Percentiles rank a stretch among this genome's conserved stretches.
Conservation (phyloP, 2,329 filamentous ascomycete genomes). For the Pestalotiopsis sp. region DNA sequence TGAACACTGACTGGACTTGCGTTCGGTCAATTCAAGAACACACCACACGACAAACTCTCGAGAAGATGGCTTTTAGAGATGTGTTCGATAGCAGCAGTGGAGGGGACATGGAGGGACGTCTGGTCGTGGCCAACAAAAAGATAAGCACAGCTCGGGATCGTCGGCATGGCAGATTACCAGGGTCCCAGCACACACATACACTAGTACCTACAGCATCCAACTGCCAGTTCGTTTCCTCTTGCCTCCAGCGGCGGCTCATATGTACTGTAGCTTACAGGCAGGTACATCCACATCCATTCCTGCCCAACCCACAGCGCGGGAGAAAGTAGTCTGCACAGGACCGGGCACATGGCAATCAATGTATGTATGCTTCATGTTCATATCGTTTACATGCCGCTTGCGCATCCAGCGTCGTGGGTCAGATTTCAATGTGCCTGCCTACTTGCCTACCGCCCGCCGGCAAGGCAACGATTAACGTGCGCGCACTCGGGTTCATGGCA, state of each 20-base stretch:
- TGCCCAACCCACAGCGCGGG: no score
- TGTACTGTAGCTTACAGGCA: no score
- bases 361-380: no score
- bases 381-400: no score
- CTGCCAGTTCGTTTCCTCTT: no score
- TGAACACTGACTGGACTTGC: not conserved
- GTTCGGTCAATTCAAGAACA: not conserved
- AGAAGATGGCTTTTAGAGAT: not conserved
- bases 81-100: not conserved
- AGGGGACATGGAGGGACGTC: not conserved
- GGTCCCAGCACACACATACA: not conserved
- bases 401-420: no score
- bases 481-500: not conserved
- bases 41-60: not conserved
- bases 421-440: no score
- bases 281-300: no score
- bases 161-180: conserved; percentile 6
- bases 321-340: no score
- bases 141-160: conserved; percentile 9
- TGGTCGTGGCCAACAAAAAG: conserved; percentile 1
- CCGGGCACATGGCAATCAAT: no score
- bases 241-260: no score
- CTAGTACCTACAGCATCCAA: no score
- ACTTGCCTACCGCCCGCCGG: not conserved
- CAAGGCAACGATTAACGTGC: not conserved